Evolutionary conservation across 2,329 filamentous ascomycete species (phyloP), one percentile per base, ranked within the genome.

Genomic region (Alternaria panax): DNA sequence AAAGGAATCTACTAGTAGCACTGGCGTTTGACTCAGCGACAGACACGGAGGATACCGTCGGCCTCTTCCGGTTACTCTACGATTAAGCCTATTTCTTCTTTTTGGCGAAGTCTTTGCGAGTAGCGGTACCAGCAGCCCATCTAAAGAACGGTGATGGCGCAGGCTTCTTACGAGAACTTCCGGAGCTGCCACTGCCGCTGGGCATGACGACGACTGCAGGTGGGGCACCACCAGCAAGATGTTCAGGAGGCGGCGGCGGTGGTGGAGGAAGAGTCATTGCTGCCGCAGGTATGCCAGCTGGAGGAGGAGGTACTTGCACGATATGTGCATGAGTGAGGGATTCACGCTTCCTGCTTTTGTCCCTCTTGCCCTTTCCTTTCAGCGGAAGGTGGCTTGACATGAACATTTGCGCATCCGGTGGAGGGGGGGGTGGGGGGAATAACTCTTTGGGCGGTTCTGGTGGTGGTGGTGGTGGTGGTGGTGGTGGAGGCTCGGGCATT

Each of bases 401-500:
- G 58, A 64, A 69, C 27, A 34, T 51, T 46, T 59, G 64, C 24
- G 54, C 60, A 62, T 70, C 60, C 24, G 59, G 58, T 25, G 65
- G 67, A 55, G 59, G 51, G 9, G 64, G 64, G 14, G 63, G 63
- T 2, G 63, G 60, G 30, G 61, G 56, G 11, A 45, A 51, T 7
- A 25, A 14, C 20, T 65, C 62, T 18, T 43, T 45, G 1, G 57
- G 59, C 18, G 58, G 64, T 38, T 64, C 59, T 16, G 62, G 59
- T 25, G 59, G 45, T 12, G 57, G 34, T 27, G 60, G 59, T 6
- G 30, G 30, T 2, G 30, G 30, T 28, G 27, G n/a, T 8, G 54
- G 55, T 47, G 66, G 64, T 38, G 66, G 62, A 27, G 65, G 65
- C 38, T 81, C 78, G 11, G 77, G 74, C 74, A 82, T 79, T 0